Conservation (phyloP, 2,329 filamentous ascomycete genomes). For the Dothistroma septosporum region DNA sequence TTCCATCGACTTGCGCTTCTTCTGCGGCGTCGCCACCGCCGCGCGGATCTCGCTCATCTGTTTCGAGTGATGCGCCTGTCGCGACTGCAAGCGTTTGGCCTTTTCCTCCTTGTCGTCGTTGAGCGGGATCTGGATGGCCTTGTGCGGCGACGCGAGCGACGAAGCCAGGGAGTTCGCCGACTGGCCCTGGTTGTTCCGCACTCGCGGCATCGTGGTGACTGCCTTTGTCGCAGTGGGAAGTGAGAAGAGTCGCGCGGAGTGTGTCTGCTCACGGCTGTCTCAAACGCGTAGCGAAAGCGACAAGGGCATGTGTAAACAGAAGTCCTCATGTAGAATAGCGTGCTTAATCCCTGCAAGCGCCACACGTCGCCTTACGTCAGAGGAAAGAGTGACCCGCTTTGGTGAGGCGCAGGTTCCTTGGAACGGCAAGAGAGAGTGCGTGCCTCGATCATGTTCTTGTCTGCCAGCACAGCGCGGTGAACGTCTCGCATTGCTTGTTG, state of each 20-base stretch:
- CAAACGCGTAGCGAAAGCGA: neutral
- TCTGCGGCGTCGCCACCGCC: conserved; percentile 56
- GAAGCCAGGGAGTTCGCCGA: conserved; percentile 40
- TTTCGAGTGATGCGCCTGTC: conserved; percentile 81
- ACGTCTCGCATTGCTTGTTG: neutral
- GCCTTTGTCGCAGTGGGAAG: neutral
- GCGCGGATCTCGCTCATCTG: conserved; percentile 90
- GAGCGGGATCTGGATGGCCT: conserved; percentile 70
- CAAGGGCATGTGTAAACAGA: neutral
- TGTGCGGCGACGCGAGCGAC: conserved; percentile 45
- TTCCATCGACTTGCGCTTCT: conserved; percentile 44
- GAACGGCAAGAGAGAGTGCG: neutral
- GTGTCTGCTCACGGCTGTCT: neutral
- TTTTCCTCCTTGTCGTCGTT: conserved; percentile 96
- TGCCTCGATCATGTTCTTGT: neutral
- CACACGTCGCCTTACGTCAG: neutral
- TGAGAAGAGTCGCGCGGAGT: neutral
- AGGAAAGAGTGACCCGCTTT: neutral
- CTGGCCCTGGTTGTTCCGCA: conserved; percentile 42
- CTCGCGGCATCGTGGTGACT: conserved; percentile 33
- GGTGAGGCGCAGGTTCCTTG: neutral
- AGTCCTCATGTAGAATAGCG: neutral
- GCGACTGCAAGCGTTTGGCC: conserved; percentile 77
- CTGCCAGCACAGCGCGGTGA: neutral
- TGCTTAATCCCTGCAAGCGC: neutral